Base-by-base conservation (phyloP, 2,329 filamentous ascomycete genomes). In the Phaeosphaeria sp. region DNA sequence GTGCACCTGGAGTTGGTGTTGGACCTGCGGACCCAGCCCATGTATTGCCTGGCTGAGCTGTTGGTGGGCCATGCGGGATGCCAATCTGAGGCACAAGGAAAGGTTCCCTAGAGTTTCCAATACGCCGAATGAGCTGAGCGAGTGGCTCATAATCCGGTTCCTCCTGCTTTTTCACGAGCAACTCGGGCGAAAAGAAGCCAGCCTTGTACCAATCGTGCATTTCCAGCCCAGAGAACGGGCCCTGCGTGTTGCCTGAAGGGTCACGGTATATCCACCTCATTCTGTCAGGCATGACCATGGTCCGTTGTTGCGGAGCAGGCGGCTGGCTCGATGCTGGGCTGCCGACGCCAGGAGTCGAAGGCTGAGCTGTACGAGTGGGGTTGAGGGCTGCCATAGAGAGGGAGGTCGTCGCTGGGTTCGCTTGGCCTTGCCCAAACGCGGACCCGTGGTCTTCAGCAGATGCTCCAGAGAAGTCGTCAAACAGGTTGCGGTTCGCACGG, bases 141-240 rank as follows among this genome's bases (percentile, higher is more conserved):
- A 99, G 82, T 13, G 94, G 95, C 77, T 99, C 95, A 69, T 97
- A 99, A 49, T 99, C 94, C 0, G 85, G 83, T 71, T 99, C 95
- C 74, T 99, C 95, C 5, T 94, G 83, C 75, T 97, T 97, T 81
- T 96, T 97, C 30, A 99, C 95, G 44, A 96, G 87, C 20, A 99
- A 83, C 68, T 99, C 94, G 0, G 94, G 89, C 0, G 92, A 96
- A 79, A 99, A 99, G 80, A 98, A 99, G 46, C 94, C 93, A 39
- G 93, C 94, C 77, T 98, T 98, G 80, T 98, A 99, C 95, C 95
- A 99, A 70, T 99, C 96, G 67, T 99, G 96, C 95, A 99, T 99
- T 78, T 99, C 95, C 49, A 99, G 81, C 1, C 95, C 95, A 40
- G 93, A 97, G 79, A 95, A 99, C 0, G 95, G 95, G 0, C 95